Evolutionary conservation across 805 yeast species (phyloP).

Genomic region (Candida bentonensis): DNA sequence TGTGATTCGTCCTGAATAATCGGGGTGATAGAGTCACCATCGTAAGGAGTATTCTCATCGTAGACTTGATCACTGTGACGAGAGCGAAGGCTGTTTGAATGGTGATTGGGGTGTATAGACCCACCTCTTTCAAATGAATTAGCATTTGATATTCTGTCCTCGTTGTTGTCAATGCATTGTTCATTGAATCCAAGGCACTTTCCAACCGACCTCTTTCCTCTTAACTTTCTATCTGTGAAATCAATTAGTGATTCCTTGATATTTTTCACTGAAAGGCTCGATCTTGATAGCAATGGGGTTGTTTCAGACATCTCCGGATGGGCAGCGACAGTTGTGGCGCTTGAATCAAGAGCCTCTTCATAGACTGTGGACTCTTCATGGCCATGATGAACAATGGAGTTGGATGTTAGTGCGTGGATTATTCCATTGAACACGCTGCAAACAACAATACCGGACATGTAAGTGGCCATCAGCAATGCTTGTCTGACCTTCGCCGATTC

Average conservation of each 20-base stretch:
- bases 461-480: not conserved
- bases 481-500: not conserved
- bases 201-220: not conserved
- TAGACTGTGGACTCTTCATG: not conserved
- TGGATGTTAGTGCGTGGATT: not conserved
- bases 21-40: not conserved
- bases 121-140: too few relatives aligned
- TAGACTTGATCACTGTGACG: not conserved
- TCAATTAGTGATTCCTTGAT: not conserved
- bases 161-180: not conserved
- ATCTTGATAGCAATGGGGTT: not conserved
- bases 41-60: not conserved
- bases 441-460: not conserved
- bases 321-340: not conserved
- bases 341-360: not conserved
- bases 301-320: not conserved
- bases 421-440: not conserved
- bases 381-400: not conserved
- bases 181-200: conserved; percentile 1
- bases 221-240: not conserved
- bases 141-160: not conserved
- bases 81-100: too few relatives aligned
- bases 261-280: not conserved
- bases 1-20: not conserved
- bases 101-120: too few relatives aligned